These are phyloP conservation scores for Podospora pseudocomata DNA, from an alignment of 495 filamentous ascomycete genomes.

Conservation along the genomic window DNA sequence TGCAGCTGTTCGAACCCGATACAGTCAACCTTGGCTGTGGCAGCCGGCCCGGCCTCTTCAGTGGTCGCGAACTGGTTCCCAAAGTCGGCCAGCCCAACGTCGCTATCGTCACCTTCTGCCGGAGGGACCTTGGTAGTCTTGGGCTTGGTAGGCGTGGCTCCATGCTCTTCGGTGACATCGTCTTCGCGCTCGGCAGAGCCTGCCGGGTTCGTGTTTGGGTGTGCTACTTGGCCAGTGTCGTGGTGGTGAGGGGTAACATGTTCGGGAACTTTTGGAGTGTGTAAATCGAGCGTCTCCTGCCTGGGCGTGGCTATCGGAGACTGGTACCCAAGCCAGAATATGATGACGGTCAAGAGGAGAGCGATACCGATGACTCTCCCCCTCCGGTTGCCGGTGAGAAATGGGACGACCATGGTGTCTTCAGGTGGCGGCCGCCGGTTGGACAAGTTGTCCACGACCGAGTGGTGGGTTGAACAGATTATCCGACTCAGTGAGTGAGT, in stretches of 20 bases:
- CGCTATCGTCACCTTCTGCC: neutral
- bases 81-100: neutral
- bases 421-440: neutral
- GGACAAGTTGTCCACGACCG: neutral
- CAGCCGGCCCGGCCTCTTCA: neutral
- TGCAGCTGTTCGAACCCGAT: slow-evolving; percentile 24
- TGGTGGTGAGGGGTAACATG: neutral
- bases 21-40: slow-evolving; percentile 12
- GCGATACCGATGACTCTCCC: slow-evolving; percentile 19
- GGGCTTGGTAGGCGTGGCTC: neutral
- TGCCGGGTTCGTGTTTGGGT: neutral
- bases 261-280: neutral
- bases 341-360: slow-evolving; percentile 15
- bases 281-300: slow-evolving; percentile 11
- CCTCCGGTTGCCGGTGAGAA: slow-evolving; percentile 19
- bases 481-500: neutral
- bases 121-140: neutral
- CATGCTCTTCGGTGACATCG: neutral
- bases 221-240: neutral
- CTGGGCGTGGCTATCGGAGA: slow-evolving; percentile 1
- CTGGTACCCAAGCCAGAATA: slow-evolving; percentile 23
- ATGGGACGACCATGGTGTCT: slow-evolving; percentile 17
- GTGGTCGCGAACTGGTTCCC: neutral
- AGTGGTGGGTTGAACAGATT: neutral
- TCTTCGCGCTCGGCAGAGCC: neutral